These are phyloP conservation scores for Phytophthora palmivora DNA, from an alignment of 352 stramenopile genomes.

Conservation along the genomic window DNA sequence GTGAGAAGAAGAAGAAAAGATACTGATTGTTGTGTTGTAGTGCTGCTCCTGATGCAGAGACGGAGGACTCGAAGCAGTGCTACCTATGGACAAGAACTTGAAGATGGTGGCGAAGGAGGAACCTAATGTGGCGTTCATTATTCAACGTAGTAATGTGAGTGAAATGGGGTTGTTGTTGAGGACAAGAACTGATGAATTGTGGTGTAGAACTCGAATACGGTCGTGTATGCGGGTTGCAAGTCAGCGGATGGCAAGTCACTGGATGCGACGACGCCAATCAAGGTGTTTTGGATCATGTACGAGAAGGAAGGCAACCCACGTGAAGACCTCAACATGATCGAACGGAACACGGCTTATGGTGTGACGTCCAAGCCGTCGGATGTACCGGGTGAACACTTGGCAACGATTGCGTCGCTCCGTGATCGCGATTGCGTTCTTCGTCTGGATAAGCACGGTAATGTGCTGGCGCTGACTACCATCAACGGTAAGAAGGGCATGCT, in stretches of 20 bases:
- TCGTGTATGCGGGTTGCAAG: slow-evolving; percentile 76
- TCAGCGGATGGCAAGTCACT: slow-evolving; percentile 52
- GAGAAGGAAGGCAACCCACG: slow-evolving; percentile 71
- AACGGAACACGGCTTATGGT: slow-evolving; percentile 85
- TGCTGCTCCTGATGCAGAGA: slow-evolving; percentile 14
- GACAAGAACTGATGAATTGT: background rate
- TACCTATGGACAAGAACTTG: slow-evolving; percentile 77
- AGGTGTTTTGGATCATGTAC: slow-evolving; percentile 90
- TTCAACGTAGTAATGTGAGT: slow-evolving; percentile 86
- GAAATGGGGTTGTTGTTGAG: background rate
- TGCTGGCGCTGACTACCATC: slow-evolving; percentile 77
- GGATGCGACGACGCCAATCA: slow-evolving; percentile 66
- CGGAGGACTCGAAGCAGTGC: slow-evolving; percentile 23
- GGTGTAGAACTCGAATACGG: slow-evolving; percentile 82
- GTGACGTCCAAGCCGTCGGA: slow-evolving; percentile 52
- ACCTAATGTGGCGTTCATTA: slow-evolving; percentile 85
- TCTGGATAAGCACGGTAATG: slow-evolving; percentile 61
- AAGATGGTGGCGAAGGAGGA: slow-evolving; percentile 74
- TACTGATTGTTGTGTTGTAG: slow-evolving; percentile 12
- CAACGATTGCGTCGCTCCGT: slow-evolving; percentile 68
- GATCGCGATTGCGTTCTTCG: slow-evolving; percentile 71
- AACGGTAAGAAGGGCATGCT: slow-evolving; percentile 67
- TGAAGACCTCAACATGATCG: slow-evolving; percentile 88
- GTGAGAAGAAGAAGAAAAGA: background rate
- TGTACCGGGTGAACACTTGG: slow-evolving; percentile 49